Evolutionary conservation across 1,139 yeast species (phyloP), one percentile per base, ranked within the genome.

Genomic region (Candida albicans): DNA sequence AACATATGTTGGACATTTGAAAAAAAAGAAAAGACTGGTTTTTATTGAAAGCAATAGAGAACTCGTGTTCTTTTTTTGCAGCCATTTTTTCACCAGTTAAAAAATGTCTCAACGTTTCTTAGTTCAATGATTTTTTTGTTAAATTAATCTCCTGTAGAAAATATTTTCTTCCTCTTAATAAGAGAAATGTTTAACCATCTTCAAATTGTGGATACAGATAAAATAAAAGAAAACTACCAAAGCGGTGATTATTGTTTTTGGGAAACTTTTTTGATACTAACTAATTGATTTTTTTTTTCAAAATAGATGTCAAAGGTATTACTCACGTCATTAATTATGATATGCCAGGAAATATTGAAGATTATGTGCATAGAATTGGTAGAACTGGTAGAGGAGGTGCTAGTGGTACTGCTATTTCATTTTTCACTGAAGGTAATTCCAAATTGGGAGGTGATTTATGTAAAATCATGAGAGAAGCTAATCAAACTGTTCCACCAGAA

Each of bases 331-430:
- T 93, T 64, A 93, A 93, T 82, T 90, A 79, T 63, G 99, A 93
- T 68, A 91, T 91, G 90, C 98, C 99, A 61, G 90, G 90, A 70
- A 93, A 91, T 74, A 87, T 90, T 64, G 99, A 93, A 75, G 98
- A 93, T 73, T 93, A 93, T 68, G 97, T 93, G 49, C 95, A 87
- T 68, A 81, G 95, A 69, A 87, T 87, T 61, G 97, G 97, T 66
- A 89, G 99, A 84, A 91, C 98, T 52, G 99, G 99, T 67, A 89
- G 99, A 82, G 99, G 97, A 54, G 98, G 98, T 68, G 83, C 89
- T 52, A 77, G 79, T 51, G 99, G 99, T 77, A 90, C 95, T 52
- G 97, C 99, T 48, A 82, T 91, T 54, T 90, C 99, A 9, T 82
- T 93, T 69, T 93, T 93, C 79, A 90, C 98, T 46, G 87, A 84